Base-by-base conservation (phyloP, 2,329 filamentous ascomycete genomes). In the Thelonectria blattea region DNA sequence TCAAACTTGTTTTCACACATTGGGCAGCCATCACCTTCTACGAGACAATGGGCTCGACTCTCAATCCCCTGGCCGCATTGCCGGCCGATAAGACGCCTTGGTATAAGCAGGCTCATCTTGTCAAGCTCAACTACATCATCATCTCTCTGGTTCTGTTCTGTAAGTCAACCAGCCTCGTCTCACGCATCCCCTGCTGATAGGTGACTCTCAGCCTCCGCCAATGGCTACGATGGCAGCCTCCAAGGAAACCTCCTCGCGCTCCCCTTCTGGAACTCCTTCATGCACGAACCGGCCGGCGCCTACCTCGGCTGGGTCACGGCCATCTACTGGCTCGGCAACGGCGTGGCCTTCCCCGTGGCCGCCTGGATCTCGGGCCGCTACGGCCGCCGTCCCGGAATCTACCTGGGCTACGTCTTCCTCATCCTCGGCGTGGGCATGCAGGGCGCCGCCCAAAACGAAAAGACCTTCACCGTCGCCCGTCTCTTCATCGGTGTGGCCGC, bases 291-390 rank as follows among this genome's bases (percentile, higher is more conserved):
- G 0, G 55, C 56, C 2, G 67, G 67, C 11, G 55, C 62, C 32
- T 64, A 66, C 41, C 65, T 69, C 0, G 67, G 67, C 10, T 69
- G 64, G 60, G 68, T 69, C 27, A 68, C 62, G 0, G 67, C 67
- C n/a, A 68, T 67, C 11, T 68, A 69, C 60, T 68, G 65, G 64
- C 60, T 69, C 2, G 59, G 64, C 20, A 68, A 68, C 53, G 67
- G 65, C 8, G 20, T 69, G 22, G 59, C 48, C 15, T 66, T 67
- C 0, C 65, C 63, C 6, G 1, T 68, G 2, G 65, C 67, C 5
- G 52, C 53, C 24, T 52, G 54, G 42, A 57, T 66, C 2, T 65
- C 61, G 22, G 60, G 64, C 47, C 52, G 53, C 22, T 64, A 51
- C 20, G 64, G 64, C 12, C 58, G 64, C 17, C 54, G 55, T 18